phyloP scores from a whole-genome alignment of 148 eudicot genomes.

The Pouteria glomerata region DNA sequence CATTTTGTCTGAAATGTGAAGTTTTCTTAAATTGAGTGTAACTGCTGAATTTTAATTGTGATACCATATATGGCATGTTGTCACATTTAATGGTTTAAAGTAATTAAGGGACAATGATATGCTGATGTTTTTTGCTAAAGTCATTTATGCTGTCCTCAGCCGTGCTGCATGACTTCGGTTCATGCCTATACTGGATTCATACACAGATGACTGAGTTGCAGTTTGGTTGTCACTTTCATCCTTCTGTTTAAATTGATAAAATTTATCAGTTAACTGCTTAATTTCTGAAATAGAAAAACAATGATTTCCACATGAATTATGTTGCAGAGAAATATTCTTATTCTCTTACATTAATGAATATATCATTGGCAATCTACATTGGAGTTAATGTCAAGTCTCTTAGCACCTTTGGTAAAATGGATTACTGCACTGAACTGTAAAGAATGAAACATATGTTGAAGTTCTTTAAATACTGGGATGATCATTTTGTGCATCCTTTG shows the following conservation, averaged over 20 bases:
- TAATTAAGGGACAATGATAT: background rate
- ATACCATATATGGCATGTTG: background rate
- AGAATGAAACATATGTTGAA: too few relatives aligned
- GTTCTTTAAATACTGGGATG: too few relatives aligned
- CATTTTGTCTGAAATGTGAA: background rate
- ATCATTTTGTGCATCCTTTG: background rate
- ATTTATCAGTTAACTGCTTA: background rate
- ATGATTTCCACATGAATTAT: background rate
- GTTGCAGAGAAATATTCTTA: too few relatives aligned
- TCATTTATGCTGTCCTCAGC: background rate
- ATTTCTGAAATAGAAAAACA: background rate
- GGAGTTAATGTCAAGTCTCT: too few relatives aligned
- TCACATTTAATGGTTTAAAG: background rate
- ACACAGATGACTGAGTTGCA: background rate
- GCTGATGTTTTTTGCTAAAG: background rate
- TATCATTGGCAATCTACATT: too few relatives aligned
- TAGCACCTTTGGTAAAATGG: too few relatives aligned
- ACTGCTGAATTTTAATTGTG: background rate
- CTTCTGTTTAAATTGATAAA: background rate
- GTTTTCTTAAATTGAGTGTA: background rate
- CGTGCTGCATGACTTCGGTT: background rate
- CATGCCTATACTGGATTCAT: background rate
- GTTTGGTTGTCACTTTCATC: background rate
- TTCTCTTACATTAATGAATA: too few relatives aligned
- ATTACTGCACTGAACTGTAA: too few relatives aligned